Evolutionary conservation across 1,284 basidiomycete genomes (phyloP), one percentile per base, ranked within the genome.

Genomic region (Naganishia albida): DNA sequence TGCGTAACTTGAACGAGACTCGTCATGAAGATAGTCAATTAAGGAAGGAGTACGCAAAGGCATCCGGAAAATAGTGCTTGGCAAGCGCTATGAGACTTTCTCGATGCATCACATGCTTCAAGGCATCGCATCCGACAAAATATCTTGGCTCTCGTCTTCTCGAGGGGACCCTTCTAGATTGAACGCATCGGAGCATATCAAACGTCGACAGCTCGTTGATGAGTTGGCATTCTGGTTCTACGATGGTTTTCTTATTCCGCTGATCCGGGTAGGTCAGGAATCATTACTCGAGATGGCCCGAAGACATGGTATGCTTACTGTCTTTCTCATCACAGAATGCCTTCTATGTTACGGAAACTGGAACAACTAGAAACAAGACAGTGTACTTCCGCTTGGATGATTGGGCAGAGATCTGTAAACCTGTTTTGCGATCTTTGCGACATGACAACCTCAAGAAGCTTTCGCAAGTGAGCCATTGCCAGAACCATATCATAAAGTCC

Each of bases 351-450:
- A 99, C 96, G 0, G 93, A 99, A 71, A 92, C 94, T 0, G 87
- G 89, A 6, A 88, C 88, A 1, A 93, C 89, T 70, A 84, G 88
- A n/a, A 91, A 95, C 70, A 85, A 87, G 57, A 85, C 93, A 0
- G 80, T 98, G 0, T 99, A 95, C 76, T 99, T 96, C 74, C 85
- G 92, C 8, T 93, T 97, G 65, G 92, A 94, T 65, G 93, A 95
- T 70, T 99, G 96, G 96, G 81, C 84, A n/a, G 81, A 78, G 2
- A 82, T 97, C 4, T 93, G 91, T 63, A 80, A 82, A 1, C 96
- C 96, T 0, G 57, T 60, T 3, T 42, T 60, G 57, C 60, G 51
- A 15, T 63, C 50, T 44, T 34, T 50, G 20, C 28, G 44, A 25
- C 30, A 56, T 13, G 34, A 50, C 12, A 42, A 48, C 16, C 53